Percentiles rank a stretch among this genome's conserved stretches.
Evolutionary conservation across 192 early-diverging fungal genomes (phyloP).

Genomic region (Phycomyces blakesleeanus): DNA sequence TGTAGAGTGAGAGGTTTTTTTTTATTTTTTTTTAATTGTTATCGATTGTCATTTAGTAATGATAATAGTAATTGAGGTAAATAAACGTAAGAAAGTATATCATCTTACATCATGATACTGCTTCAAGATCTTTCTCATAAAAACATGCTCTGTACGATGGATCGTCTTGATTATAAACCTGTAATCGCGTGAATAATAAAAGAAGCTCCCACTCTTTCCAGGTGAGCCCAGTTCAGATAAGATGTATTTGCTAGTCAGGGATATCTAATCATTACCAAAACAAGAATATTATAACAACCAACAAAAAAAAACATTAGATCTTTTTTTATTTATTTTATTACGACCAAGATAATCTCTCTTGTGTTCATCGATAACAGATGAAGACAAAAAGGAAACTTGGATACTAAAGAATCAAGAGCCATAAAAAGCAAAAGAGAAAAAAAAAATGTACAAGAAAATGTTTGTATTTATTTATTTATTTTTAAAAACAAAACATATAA

Average conservation of each 20-base stretch:
- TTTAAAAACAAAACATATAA: too few relatives aligned
- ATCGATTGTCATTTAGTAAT: too few relatives aligned
- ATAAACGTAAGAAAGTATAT: too few relatives aligned
- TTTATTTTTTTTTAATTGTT: too few relatives aligned
- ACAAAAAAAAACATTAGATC: too few relatives aligned
- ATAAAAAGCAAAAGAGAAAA: too few relatives aligned
- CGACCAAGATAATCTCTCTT: neutral
- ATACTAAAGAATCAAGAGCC: too few relatives aligned
- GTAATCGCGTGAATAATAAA: conserved; percentile 97
- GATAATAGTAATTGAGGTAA: too few relatives aligned
- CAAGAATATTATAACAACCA: neutral
- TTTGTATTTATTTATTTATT: too few relatives aligned
- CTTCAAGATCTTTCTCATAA: conserved; percentile 81
- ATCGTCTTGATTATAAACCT: conserved; percentile 99
- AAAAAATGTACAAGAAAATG: too few relatives aligned
- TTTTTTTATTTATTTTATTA: too few relatives aligned
- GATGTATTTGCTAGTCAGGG: conserved; percentile 96
- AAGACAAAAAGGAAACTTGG: too few relatives aligned
- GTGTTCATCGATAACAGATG: neutral
- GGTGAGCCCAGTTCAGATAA: conserved; percentile 92
- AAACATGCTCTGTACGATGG: conserved; percentile 92
- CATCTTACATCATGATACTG: conserved; percentile 67
- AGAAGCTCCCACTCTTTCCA: conserved; percentile 94
- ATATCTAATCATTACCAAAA: conserved; percentile 46
- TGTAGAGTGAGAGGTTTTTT: conserved; percentile 12